Conservation (phyloP, 768 basidiomycete species). For the Cyclocybe cylindracea region DNA sequence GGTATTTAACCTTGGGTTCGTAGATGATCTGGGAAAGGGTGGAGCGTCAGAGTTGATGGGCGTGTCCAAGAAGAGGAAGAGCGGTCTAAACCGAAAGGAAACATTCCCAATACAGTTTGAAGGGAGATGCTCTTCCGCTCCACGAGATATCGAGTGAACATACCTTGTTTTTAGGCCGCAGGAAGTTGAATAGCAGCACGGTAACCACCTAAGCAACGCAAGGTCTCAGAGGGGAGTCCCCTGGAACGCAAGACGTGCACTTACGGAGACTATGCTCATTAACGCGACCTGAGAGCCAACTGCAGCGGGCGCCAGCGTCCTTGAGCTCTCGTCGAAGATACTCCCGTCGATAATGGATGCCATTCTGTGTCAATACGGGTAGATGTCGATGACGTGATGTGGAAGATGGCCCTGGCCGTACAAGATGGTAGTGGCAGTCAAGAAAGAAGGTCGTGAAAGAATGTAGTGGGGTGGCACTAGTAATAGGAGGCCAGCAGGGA, state of each 20-base stretch:
- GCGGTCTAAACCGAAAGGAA: too few species aligned
- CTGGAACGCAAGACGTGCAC: conserved; percentile 22
- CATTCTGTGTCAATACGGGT: conserved; percentile 8
- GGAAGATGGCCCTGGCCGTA: conserved; percentile 7
- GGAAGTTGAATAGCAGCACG: conserved; percentile 72
- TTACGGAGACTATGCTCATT: conserved; percentile 73
- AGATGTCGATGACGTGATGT: not conserved
- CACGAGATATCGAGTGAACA: conserved; percentile 5
- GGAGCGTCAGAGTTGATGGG: not conserved
- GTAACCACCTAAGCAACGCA: conserved; percentile 51
- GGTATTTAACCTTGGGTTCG: conserved; percentile 93
- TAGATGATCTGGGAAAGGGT: conserved; percentile 67
- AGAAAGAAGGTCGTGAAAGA: conserved; percentile 10
- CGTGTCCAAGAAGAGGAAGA: not conserved
- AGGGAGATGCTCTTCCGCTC: not conserved
- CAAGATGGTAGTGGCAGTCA: conserved; percentile 4
- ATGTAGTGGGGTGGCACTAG: conserved; percentile 1
- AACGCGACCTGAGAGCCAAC: conserved; percentile 77
- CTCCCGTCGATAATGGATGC: conserved; percentile 30
- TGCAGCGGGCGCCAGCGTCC: conserved; percentile 79
- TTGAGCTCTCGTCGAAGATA: conserved; percentile 42
- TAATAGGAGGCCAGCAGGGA: not conserved
- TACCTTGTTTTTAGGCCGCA: conserved; percentile 91
- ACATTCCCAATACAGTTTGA: not conserved
- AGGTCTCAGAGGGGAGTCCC: not conserved